Evolutionary conservation across 768 basidiomycete species (phyloP), one percentile per base, ranked within the genome.

Genomic region (Boletus sp.): DNA sequence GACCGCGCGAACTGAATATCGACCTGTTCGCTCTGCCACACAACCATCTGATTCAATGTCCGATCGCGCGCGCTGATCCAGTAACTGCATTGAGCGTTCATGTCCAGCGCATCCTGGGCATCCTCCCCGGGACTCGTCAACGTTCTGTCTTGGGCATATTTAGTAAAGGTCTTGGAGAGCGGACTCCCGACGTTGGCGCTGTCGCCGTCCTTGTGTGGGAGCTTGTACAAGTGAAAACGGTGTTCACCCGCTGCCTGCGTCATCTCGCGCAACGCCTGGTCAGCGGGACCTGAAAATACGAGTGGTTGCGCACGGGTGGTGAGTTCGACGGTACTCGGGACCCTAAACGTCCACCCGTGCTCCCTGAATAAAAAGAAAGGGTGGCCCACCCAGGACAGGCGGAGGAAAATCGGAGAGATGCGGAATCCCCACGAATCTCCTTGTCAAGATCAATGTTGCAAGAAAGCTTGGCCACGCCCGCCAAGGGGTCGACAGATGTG

Each of bases 171-270:
- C 72, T 98, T 97, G 37, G 84, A 79, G 5, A 98, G 79, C 5
- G 95, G 94, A 59, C 79, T 93, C 3, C 94, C 96, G n/a, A 99
- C 96, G 65, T 98, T 98, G 19, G 91, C 91, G 51, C 82, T 81
- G 57, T 96, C 94, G 2, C 96, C 96, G 59, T 96, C 93, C 68
- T 94, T 93, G 72, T 99, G 97, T 0, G 97, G 97, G 0, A 99
- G 78, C 71, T 97, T 94, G 78, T 91, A 90, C 72, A 93, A 99
- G 2, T 75, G 52, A 65, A 76, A 88, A 3, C 79, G 79, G 17
- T 27, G 30, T 14, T 50, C 39, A 4, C 74, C 78, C 17, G 77
- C 73, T 13, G 77, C 69, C 4, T 68, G 64, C 5, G 56, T 54
- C 43, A 76, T 71, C 50, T 87, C 81, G 40, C 77, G 72, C 9